Evolutionary conservation across 208 protist species (phyloP).

Genomic region (Crithidia bombi): DNA sequence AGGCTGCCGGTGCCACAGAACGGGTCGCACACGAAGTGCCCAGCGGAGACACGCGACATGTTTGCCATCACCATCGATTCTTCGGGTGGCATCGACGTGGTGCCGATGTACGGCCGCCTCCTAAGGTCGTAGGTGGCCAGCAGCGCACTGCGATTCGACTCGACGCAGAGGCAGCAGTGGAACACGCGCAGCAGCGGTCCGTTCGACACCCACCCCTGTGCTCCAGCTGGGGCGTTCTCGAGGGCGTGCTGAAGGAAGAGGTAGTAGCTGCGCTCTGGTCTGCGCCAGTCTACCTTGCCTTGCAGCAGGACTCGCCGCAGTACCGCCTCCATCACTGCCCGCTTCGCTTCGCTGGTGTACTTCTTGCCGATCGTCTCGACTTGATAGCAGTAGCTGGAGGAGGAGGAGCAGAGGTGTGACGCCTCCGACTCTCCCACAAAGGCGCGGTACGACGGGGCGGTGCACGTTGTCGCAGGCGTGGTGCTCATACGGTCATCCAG

Average conservation of each 20-base stretch:
- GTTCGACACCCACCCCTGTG: conserved; percentile 37
- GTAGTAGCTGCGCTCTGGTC: conserved; percentile 38
- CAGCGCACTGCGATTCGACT: conserved; percentile 46
- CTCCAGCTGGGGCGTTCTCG: conserved; percentile 43
- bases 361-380: conserved; percentile 80
- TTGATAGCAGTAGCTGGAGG: conserved; percentile 49
- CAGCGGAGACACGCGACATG: conserved; percentile 59
- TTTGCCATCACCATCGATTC: conserved; percentile 93
- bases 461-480: neutral
- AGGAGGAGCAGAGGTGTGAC: conserved; percentile 23
- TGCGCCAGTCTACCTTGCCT: conserved; percentile 30
- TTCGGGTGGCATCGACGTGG: conserved; percentile 96
- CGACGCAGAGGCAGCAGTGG: conserved; percentile 40
- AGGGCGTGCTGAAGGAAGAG: conserved; percentile 70
- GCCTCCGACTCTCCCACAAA: conserved; percentile 39
- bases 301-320: conserved; percentile 20
- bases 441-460: conserved; percentile 5
- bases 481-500: conserved; percentile 14
- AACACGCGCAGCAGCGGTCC: conserved; percentile 58
- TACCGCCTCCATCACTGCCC: conserved; percentile 43
- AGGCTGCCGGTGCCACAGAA: conserved; percentile 94
- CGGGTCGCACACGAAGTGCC: conserved; percentile 88
- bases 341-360: conserved; percentile 61
- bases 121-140: conserved; percentile 85
- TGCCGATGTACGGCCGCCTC: conserved; percentile 93